These are phyloP conservation scores for Tylopilus vinaceipallidus DNA, from an alignment of 768 basidiomycete genomes.

Conservation along the genomic window DNA sequence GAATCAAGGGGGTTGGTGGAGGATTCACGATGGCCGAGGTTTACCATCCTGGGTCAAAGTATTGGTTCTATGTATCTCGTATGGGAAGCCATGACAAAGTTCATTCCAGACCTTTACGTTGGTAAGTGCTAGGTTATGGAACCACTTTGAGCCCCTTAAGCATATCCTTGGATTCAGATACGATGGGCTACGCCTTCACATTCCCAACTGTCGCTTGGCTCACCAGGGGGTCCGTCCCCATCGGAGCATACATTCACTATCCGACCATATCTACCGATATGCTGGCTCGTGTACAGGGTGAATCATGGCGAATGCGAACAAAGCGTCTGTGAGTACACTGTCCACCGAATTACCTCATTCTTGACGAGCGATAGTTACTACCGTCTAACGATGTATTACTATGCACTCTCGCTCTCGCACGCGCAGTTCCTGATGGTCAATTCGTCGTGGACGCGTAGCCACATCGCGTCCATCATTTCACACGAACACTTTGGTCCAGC, in stretches of 20 bases:
- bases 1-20: constrained; percentile 68
- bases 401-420: constrained; percentile 68
- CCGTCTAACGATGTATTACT: constrained; percentile 80
- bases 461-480: constrained; percentile 71
- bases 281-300: constrained; percentile 67
- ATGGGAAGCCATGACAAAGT: constrained; percentile 73
- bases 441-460: constrained; percentile 90
- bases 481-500: constrained; percentile 45
- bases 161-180: constrained; percentile 52
- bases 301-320: constrained; percentile 24
- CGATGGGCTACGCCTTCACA: constrained; percentile 97
- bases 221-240: constrained; percentile 51
- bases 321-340: constrained; percentile 27
- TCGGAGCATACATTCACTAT: constrained; percentile 94
- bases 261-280: constrained; percentile 95
- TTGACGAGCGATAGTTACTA: constrained; percentile 65
- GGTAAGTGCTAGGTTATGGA: constrained; percentile 47
- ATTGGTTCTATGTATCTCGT: constrained; percentile 82
- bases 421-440: constrained; percentile 89
- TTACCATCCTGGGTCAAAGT: constrained; percentile 92
- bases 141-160: not conserved
- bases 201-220: constrained; percentile 73
- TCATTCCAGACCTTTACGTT: constrained; percentile 90
- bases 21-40: constrained; percentile 80
- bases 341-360: not conserved